A percentile compares a stretch with the other conserved stretches of the same genome.
These are phyloP conservation scores for Colletotrichum liriopes DNA, from an alignment of 2,329 filamentous ascomycete species.

Conservation along the genomic window DNA sequence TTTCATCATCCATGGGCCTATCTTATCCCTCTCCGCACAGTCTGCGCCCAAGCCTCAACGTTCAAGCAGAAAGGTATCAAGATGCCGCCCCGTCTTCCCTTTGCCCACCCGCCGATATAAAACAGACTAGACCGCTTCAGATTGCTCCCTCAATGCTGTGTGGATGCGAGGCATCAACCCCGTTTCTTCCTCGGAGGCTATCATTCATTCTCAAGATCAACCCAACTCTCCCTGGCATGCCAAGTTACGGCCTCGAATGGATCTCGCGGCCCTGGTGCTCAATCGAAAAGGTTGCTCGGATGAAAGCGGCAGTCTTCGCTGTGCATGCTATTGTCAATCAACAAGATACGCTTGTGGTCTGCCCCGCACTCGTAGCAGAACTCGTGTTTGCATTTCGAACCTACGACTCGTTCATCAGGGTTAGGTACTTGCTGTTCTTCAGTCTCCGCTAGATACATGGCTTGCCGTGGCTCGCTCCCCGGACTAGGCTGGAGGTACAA, in stretches of 20 bases:
- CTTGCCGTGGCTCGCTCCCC: not conserved
- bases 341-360: constrained; percentile 51
- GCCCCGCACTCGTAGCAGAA: constrained; percentile 58
- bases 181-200: no score
- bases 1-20: not conserved
- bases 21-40: not conserved
- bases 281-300: constrained; percentile 43
- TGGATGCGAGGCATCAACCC: not conserved
- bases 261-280: no score
- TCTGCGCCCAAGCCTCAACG: not conserved
- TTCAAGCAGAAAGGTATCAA: not conserved
- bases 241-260: no score
- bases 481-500: not conserved
- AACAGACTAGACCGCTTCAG: not conserved
- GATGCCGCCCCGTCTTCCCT: not conserved
- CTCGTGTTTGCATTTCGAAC: constrained; percentile 49
- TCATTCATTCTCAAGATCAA: no score
- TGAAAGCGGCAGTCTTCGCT: constrained; percentile 51
- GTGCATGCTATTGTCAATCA: constrained; percentile 53
- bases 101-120: not conserved
- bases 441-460: no score
- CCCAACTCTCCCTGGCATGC: no score
- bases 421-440: constrained; percentile 1
- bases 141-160: not conserved
- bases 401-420: constrained; percentile 40